Conservation (phyloP, 2,329 filamentous ascomycete genomes). For the Paracorniculantispora psalliotae region DNA sequence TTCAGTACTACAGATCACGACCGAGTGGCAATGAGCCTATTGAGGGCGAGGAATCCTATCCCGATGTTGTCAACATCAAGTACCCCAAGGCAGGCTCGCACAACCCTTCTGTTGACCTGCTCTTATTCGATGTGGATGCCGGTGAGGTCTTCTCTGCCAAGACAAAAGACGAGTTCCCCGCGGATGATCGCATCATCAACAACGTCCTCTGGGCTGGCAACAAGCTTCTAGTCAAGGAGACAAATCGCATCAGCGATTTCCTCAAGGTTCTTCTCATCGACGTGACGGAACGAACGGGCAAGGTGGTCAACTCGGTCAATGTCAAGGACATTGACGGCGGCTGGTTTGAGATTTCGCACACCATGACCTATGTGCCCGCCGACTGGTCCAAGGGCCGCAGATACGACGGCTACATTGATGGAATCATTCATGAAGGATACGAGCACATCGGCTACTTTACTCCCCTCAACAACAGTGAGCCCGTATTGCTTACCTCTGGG, state of each 20-base stretch:
- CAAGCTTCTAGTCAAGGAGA: constrained; percentile 83
- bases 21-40: constrained; percentile 68
- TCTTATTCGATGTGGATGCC: constrained; percentile 81
- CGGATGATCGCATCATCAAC: constrained; percentile 83
- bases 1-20: constrained; percentile 87
- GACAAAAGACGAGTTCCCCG: constrained; percentile 69
- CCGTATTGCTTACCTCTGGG: constrained; percentile 80
- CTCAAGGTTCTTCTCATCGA: constrained; percentile 85
- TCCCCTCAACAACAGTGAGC: constrained; percentile 76
- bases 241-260: constrained; percentile 90
- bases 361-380: constrained; percentile 80
- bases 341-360: constrained; percentile 92
- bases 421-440: constrained; percentile 76
- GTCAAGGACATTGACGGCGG: constrained; percentile 84
- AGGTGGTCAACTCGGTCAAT: constrained; percentile 73
- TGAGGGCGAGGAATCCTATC: constrained; percentile 76
- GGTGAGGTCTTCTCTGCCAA: constrained; percentile 75
- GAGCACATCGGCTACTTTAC: constrained; percentile 93
- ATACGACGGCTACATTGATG: constrained; percentile 89
- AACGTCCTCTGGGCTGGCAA: constrained; percentile 87
- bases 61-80: constrained; percentile 87
- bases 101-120: constrained; percentile 82
- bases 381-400: constrained; percentile 70
- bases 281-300: constrained; percentile 65
- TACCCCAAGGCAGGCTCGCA: constrained; percentile 94